Conservation (phyloP, 805 yeast genomes). For the Pichia rugopelliculosa region DNA sequence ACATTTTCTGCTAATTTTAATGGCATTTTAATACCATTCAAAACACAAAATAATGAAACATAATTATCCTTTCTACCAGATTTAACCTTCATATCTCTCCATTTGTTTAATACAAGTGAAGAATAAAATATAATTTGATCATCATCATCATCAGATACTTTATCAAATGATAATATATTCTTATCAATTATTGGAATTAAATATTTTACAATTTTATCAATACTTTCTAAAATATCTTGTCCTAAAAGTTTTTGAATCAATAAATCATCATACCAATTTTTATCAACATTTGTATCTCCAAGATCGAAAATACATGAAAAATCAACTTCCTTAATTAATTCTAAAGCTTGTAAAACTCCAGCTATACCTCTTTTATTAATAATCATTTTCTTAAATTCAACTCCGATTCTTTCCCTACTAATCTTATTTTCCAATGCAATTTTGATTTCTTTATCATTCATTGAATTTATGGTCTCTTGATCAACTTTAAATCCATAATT, state of each 20-base stretch:
- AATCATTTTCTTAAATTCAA: slow-evolving; percentile 74
- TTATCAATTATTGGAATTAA: slow-evolving; percentile 16
- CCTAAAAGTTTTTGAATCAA: slow-evolving; percentile 4
- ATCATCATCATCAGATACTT: slow-evolving; percentile 11
- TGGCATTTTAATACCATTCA: slow-evolving; percentile 66
- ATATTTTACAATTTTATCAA: slow-evolving; percentile 17
- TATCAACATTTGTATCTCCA: slow-evolving; percentile 21
- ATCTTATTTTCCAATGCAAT: slow-evolving; percentile 61
- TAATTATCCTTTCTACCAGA: slow-evolving; percentile 22
- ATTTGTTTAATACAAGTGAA: slow-evolving; percentile 43
- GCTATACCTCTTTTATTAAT: slow-evolving; percentile 31
- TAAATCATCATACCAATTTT: slow-evolving; percentile 14
- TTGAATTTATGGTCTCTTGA: slow-evolving; percentile 48
- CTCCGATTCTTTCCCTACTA: slow-evolving; percentile 84
- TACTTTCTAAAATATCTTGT: slow-evolving; percentile 13
- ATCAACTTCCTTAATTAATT: slow-evolving; percentile 45
- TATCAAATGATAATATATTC: not conserved
- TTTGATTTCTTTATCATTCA: slow-evolving; percentile 54
- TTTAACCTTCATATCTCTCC: slow-evolving; percentile 31
- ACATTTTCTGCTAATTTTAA: slow-evolving; percentile 47
- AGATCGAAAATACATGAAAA: slow-evolving; percentile 54
- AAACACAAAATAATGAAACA: slow-evolving; percentile 46
- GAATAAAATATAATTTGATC: slow-evolving; percentile 36
- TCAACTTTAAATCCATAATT: slow-evolving; percentile 67
- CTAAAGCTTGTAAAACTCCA: slow-evolving; percentile 57